Base-by-base conservation (phyloP, 352 stramenopile species). In the Phytophthora idaei region DNA sequence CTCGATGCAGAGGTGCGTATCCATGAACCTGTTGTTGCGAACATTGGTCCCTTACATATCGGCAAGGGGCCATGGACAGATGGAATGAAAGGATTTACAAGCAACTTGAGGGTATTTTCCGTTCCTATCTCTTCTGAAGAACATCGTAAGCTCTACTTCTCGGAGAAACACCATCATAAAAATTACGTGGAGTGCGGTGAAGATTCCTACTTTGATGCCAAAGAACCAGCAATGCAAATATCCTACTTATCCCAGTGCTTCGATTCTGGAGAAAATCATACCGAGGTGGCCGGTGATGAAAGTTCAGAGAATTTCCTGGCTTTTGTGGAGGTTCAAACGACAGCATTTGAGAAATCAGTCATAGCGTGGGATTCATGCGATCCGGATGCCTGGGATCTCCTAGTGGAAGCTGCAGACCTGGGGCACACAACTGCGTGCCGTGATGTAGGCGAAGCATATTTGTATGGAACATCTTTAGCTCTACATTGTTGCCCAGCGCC, bases 61-160 rank as follows among this genome's bases (percentile, higher is more conserved):
- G 83, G 72, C 0, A 83, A 90, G 29, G 85, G 84, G 0, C 85
- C 87, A 0, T 93, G 87, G 80, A 87, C 81, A 0, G 68, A 87
- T 11, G 85, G 85, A 1, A 77, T 93, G 57, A 49, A 63, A 8
- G 87, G 87, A 2, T 91, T 94, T 49, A 77, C 87, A 4, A 85
- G 77, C 48, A 69, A 89, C 29, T 42, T 95, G 27, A 75, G 66
- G 2, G 61, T 92, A 1, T 94, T 80, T 54, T 21, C 61, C 3
- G 48, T 34, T 9, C 31, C 67, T 25, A 50, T 93, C 31, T 58
- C 60, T 8, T 46, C 64, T 7, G 64, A 72, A 0, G 59, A 85
- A 17, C 62, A 87, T 54, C 61, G 48, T 1, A 41, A 57, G 15
- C 10, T 67, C 5, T 89, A 77, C 37, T 56, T 72, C 14, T 29